These are phyloP conservation scores for Leersia perrieri DNA, from an alignment of 176 grass and related monocot genomes.

Conservation along the genomic window DNA sequence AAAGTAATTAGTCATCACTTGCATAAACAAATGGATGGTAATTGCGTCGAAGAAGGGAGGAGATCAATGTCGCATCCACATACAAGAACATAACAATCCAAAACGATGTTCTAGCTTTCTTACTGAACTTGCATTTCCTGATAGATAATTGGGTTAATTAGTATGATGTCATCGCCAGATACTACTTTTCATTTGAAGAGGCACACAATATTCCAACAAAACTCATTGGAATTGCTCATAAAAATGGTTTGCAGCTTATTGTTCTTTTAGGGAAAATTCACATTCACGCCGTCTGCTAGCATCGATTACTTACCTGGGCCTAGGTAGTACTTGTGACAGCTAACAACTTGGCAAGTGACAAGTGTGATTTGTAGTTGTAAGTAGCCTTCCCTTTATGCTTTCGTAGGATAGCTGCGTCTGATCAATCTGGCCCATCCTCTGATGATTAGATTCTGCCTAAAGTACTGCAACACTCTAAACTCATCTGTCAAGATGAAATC, in stretches of 20 bases:
- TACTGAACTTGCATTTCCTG: not conserved
- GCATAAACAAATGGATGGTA: not conserved
- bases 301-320: not conserved
- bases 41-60: not conserved
- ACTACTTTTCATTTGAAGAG: not conserved
- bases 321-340: not conserved
- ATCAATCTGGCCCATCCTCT: not conserved
- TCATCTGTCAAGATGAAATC: not conserved
- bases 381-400: not conserved
- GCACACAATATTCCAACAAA: slow-evolving; percentile 14
- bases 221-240: not conserved
- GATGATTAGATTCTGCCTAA: not conserved
- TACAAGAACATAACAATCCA: not conserved
- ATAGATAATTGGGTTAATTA: no score
- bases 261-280: not conserved
- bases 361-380: not conserved
- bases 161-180: not conserved
- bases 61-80: not conserved
- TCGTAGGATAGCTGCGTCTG: not conserved
- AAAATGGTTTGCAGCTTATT: not conserved
- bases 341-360: not conserved
- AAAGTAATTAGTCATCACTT: not conserved
- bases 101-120: not conserved
- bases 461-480: not conserved
- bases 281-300: not conserved